A percentile compares a stretch with the other conserved stretches of the same genome.
Conservation (phyloP, 306 rosid species). For the Corylus heterophylla region DNA sequence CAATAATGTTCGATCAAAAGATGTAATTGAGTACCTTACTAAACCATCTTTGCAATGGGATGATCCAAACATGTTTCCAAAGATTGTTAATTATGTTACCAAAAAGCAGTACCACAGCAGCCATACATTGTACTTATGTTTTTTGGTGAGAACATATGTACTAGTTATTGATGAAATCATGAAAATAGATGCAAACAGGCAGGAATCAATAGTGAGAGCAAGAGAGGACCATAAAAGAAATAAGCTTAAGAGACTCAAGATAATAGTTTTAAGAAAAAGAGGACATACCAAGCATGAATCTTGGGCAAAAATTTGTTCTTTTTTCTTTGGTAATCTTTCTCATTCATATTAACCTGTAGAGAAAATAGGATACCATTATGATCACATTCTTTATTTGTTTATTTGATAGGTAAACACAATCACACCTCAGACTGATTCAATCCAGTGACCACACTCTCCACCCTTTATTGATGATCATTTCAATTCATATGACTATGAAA, state of each 20-base stretch:
- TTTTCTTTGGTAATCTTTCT: constrained; percentile 95
- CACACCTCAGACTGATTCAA: background rate
- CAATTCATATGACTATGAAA: background rate
- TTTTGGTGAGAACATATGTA: background rate
- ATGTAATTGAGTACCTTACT: too few relatives aligned
- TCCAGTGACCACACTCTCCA: background rate
- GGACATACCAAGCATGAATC: constrained; percentile 90
- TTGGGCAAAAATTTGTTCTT: constrained; percentile 96
- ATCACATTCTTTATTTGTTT: background rate
- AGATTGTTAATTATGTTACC: background rate
- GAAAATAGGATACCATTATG: constrained; percentile 23
- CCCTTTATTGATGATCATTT: background rate
- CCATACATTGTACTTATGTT: background rate
- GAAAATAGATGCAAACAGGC: background rate
- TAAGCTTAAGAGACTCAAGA: constrained; percentile 2
- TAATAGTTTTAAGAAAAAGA: background rate
- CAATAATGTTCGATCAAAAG: background rate
- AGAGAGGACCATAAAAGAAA: constrained; percentile 7
- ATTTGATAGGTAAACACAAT: background rate
- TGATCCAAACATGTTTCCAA: background rate
- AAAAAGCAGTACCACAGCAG: background rate
- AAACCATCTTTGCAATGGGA: background rate
- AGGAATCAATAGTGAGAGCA: background rate
- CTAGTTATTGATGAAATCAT: background rate
- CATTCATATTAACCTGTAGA: constrained; percentile 93